Percentiles rank a stretch among this genome's conserved stretches.
Conservation (phyloP, 1,284 basidiomycete species). For the Ustilago trichophora region DNA sequence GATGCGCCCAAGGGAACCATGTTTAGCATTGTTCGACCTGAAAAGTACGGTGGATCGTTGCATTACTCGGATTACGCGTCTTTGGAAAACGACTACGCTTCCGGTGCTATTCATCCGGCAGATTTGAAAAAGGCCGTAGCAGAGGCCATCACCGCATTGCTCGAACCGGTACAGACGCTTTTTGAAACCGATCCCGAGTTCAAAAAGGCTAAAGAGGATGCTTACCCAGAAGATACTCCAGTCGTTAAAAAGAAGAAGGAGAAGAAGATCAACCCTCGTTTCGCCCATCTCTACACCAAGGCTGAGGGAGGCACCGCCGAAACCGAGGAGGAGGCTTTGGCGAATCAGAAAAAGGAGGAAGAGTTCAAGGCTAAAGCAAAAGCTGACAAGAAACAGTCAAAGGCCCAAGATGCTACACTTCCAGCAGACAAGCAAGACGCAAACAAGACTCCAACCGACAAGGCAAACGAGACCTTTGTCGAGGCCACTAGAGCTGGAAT, state of each 20-base stretch:
- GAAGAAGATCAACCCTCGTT: slow-evolving; percentile 56
- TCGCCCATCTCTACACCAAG: slow-evolving; percentile 51
- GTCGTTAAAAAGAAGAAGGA: slow-evolving; percentile 59
- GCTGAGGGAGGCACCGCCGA: slow-evolving; percentile 56
- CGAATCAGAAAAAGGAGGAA: slow-evolving; percentile 39
- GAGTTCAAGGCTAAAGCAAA: slow-evolving; percentile 19
- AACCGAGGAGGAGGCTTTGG: slow-evolving; percentile 47
- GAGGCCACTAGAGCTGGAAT: slow-evolving; percentile 27
- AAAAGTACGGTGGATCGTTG: slow-evolving; percentile 82
- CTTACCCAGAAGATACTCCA: slow-evolving; percentile 75
- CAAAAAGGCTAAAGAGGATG: slow-evolving; percentile 78
- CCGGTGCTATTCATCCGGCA: slow-evolving; percentile 83
- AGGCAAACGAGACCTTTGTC: slow-evolving; percentile 36
- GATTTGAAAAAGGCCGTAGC: slow-evolving; percentile 86
- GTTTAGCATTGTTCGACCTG: slow-evolving; percentile 80
- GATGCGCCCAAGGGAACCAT: slow-evolving; percentile 79
- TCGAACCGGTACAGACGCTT: slow-evolving; percentile 82
- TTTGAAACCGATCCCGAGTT: slow-evolving; percentile 83
- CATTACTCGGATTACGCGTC: slow-evolving; percentile 78
- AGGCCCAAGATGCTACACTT: too few relatives aligned
- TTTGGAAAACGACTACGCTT: slow-evolving; percentile 80
- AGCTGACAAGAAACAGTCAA: slow-evolving; percentile 7
- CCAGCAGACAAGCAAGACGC: slow-evolving; percentile 14
- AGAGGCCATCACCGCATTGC: slow-evolving; percentile 79
- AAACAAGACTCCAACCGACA: slow-evolving; percentile 6